phyloP scores from a whole-genome alignment of 306 rosid genomes.

The Phaseolus lunatus region DNA sequence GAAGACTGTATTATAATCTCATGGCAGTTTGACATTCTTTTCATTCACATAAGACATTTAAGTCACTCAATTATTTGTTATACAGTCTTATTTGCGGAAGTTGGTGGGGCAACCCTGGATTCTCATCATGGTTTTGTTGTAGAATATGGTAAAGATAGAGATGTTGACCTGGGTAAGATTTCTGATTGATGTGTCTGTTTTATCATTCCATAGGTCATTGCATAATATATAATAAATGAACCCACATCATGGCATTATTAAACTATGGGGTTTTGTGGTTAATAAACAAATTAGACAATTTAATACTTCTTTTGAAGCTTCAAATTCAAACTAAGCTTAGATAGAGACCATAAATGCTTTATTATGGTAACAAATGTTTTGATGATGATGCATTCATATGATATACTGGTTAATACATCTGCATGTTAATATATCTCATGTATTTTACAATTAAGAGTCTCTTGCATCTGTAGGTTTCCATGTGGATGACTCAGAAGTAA shows the following conservation, averaged over 20 bases:
- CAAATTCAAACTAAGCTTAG: slow-evolving; percentile 34
- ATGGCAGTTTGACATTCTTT: slow-evolving; percentile 26
- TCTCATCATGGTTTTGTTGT: slow-evolving; percentile 72
- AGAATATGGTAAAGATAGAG: slow-evolving; percentile 67
- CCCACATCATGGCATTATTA: slow-evolving; percentile 23
- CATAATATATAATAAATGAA: slow-evolving; percentile 23
- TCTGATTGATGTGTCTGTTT: slow-evolving; percentile 41
- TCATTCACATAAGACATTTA: slow-evolving; percentile 4
- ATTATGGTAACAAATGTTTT: slow-evolving; percentile 19
- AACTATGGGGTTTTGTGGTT: slow-evolving; percentile 22
- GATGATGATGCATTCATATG: slow-evolving; percentile 31
- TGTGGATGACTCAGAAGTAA: slow-evolving; percentile 73
- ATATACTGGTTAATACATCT: slow-evolving; percentile 5
- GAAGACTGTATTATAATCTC: slow-evolving; percentile 31
- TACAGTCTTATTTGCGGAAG: slow-evolving; percentile 63
- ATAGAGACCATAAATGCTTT: slow-evolving; percentile 3
- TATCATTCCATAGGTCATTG: slow-evolving; percentile 19
- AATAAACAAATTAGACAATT: slow-evolving; percentile 15
- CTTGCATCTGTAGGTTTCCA: slow-evolving; percentile 62
- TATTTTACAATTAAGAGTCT: slow-evolving; percentile 41
- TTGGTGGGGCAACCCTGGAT: slow-evolving; percentile 65
- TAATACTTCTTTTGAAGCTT: slow-evolving; percentile 37
- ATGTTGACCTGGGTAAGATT: slow-evolving; percentile 60
- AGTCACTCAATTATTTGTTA: slow-evolving; percentile 26
- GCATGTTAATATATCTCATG: slow-evolving; percentile 15